These are phyloP conservation scores for Blepharisma stoltei DNA, from an alignment of 73 alveolate species.

Conservation along the genomic window DNA sequence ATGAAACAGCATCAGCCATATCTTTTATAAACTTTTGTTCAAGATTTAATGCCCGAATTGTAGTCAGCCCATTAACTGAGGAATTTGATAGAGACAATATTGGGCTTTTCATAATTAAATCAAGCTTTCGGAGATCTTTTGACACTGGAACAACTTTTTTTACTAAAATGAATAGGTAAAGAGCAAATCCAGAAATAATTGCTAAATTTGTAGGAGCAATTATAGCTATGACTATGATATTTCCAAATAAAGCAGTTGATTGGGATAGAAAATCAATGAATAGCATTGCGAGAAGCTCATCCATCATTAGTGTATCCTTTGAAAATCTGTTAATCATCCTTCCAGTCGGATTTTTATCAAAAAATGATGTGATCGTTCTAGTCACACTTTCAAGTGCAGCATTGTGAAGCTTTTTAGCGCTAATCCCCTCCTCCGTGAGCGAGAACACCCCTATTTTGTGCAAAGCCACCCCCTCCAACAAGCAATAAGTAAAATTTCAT, in stretches of 20 bases:
- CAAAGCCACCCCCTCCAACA: too few relatives aligned
- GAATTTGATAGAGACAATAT: constrained; percentile 73
- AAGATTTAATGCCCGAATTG: constrained; percentile 81
- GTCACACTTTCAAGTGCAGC: not conserved
- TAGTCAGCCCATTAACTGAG: constrained; percentile 77
- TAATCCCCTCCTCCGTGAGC: too few relatives aligned
- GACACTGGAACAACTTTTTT: not conserved
- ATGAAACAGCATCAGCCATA: not conserved
- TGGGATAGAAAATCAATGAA: not conserved
- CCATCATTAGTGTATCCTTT: constrained; percentile 59
- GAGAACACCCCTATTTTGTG: too few relatives aligned
- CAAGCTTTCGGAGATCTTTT: constrained; percentile 73
- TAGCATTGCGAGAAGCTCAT: not conserved
- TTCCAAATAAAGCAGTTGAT: constrained; percentile 26
- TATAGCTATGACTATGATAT: constrained; percentile 42
- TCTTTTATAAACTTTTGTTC: constrained; percentile 28
- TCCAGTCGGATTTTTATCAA: constrained; percentile 88
- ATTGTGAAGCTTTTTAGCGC: not conserved
- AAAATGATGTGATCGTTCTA: constrained; percentile 38
- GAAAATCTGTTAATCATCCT: constrained; percentile 82
- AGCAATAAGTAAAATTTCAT: too few relatives aligned
- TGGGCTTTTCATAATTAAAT: constrained; percentile 83
- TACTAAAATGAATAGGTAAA: not conserved
- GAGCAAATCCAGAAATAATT: not conserved
- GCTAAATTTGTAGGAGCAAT: not conserved